Conservation (phyloP, 768 basidiomycete species). For the Tylopilus balloui region DNA sequence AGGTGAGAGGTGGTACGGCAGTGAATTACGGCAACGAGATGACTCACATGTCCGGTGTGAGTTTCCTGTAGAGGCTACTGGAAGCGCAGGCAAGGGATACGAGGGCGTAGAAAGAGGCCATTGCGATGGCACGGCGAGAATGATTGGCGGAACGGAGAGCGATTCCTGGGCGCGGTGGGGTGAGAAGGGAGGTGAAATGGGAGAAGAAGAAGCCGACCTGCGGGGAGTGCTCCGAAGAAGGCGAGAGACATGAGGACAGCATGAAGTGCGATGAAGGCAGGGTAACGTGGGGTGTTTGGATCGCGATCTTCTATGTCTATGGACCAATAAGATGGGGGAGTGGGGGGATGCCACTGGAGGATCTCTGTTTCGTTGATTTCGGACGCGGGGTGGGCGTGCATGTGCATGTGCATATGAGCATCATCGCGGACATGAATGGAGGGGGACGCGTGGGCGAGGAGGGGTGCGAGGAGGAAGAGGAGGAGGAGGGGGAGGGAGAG, state of each 20-base stretch:
- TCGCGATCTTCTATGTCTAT: constrained; percentile 64
- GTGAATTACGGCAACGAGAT: constrained; percentile 16
- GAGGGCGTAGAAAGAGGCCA: constrained; percentile 61
- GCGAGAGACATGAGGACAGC: constrained; percentile 69
- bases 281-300: constrained; percentile 44
- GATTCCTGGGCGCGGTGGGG: constrained; percentile 49
- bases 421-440: constrained; percentile 20
- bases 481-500: constrained; percentile 3
- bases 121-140: constrained; percentile 52
- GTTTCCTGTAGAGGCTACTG: constrained; percentile 67
- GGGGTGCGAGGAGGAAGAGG: constrained; percentile 16
- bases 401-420: constrained; percentile 45
- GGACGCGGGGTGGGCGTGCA: constrained; percentile 43
- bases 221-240: constrained; percentile 79
- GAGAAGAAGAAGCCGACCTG: constrained; percentile 46
- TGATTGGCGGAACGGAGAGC: constrained; percentile 75
- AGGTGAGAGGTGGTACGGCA: constrained; percentile 7
- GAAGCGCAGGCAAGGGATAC: constrained; percentile 60
- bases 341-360: constrained; percentile 56
- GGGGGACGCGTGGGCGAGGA: constrained; percentile 14
- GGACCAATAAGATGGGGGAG: constrained; percentile 79
- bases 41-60: constrained; percentile 78
- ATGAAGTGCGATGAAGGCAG: constrained; percentile 72
- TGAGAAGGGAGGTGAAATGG: background rate
- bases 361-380: constrained; percentile 78